Conservation (phyloP, 257 asterid species). For the Salvia rosmarinus region DNA sequence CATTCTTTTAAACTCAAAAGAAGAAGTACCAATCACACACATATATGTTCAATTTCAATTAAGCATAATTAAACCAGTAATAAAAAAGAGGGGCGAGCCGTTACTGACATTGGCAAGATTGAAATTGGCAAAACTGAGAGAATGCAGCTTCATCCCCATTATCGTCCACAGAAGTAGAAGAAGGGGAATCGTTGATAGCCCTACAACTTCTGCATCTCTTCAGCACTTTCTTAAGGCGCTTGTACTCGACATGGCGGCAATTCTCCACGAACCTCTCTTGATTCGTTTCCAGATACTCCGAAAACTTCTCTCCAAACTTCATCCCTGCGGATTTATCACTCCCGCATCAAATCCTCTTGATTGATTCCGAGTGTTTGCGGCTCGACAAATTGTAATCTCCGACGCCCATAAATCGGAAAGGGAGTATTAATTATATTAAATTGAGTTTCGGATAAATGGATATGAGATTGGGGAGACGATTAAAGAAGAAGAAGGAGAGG, state of each 20-base stretch:
- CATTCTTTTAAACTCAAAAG: background rate
- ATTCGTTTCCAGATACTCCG: constrained; percentile 65
- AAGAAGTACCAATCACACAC: background rate
- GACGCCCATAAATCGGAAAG: background rate
- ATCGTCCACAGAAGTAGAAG: background rate
- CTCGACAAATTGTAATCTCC: constrained; percentile 22
- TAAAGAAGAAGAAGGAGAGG: background rate
- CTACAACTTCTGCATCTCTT: constrained; percentile 68
- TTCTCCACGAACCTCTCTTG: constrained; percentile 56
- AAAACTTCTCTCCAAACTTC: constrained; percentile 86
- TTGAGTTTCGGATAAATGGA: too few relatives aligned
- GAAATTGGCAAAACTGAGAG: constrained; percentile 38
- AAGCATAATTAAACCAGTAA: background rate
- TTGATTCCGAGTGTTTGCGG: background rate
- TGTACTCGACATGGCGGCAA: constrained; percentile 72
- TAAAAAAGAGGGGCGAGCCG: background rate
- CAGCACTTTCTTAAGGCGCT: constrained; percentile 81
- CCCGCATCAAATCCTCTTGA: background rate
- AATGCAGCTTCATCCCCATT: constrained; percentile 39
- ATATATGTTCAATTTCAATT: background rate
- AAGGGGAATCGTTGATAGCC: constrained; percentile 37
- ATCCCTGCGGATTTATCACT: constrained; percentile 37
- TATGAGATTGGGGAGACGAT: background rate
- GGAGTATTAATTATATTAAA: background rate
- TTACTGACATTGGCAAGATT: constrained; percentile 62